Evolutionary conservation across 177 flowering plant genomes (phyloP), one percentile per base, ranked within the genome.

Genomic region (Vitis hybrid): DNA sequence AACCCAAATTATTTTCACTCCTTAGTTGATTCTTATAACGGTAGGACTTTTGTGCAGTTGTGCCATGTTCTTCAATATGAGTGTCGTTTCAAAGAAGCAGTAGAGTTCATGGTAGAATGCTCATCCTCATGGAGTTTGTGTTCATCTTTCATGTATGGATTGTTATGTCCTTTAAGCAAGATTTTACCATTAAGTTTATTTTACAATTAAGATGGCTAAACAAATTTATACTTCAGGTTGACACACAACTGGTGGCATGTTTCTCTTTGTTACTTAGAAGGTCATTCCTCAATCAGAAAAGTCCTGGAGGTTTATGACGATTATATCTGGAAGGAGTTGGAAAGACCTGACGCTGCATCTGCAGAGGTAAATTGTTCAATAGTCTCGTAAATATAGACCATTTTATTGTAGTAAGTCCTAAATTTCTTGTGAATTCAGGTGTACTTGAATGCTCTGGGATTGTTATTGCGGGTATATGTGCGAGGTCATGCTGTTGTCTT

Each of bases 161-260:
- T 46, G 60, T 65, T 30, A 11, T 24, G 51, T 35, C 48, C 56
- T 11, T 40, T 21, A 14, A 32, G 48, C 2, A 32, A 13, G 10
- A 62, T 4, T 13, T 13, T 32, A 14, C 9, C 15, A n/a, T 18
- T 30, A 32, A 19, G 49, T 12, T 27, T 21, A 64, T 17, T 17
- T 15, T 12, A 14, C 54, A 52, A 35, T 62, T 21, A 52, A 15
- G 52, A 63, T 30, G 7, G 32, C 61, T 30, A 64, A 70, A 62
- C 55, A n/a, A 52, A 18, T 63, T 63, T 46, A 3, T 12, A 65
- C 60, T 77, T 68, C 75, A 95, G 99, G 89, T 77, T 77, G 49
- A 91, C 99, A 49, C 99, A 95, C 80, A 93, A 95, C 79, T 95
- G 99, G 99, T 95, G 99, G 99, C 99, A 95, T 82, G 92, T 95